Percentiles rank a stretch among this genome's conserved stretches.
Conservation (phyloP, 2,329 filamentous ascomycete genomes). For the Sporothrix phasma region DNA sequence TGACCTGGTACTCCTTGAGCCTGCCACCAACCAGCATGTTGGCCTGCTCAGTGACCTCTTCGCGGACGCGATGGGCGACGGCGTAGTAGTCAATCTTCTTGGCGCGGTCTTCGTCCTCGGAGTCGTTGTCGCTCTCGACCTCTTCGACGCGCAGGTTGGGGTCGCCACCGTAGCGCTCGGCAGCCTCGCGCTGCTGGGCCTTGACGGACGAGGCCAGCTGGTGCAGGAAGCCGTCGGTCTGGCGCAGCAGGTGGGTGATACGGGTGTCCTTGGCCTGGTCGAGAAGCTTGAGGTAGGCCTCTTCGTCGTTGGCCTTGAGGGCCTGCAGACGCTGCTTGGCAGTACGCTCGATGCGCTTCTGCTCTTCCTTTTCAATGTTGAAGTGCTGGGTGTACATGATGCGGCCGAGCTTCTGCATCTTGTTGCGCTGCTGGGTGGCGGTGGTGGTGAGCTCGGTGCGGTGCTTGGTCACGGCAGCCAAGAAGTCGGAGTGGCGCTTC, state of each 20-base stretch:
- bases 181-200: conserved; percentile 77
- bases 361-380: conserved; percentile 97
- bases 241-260: conserved; percentile 92
- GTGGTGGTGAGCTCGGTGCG: conserved; percentile 64
- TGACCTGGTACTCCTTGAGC: conserved; percentile 95
- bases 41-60: conserved; percentile 78
- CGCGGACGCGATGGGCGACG: conserved; percentile 90
- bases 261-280: conserved; percentile 98
- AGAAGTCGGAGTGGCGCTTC: conserved; percentile 91
- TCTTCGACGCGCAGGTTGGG: conserved; percentile 46
- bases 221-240: conserved; percentile 94
- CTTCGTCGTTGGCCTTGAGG: conserved; percentile 97
- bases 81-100: conserved; percentile 97
- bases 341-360: conserved; percentile 94
- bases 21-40: conserved; percentile 80
- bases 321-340: conserved; percentile 99
- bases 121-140: conserved; percentile 51
- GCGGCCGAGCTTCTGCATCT: conserved; percentile 76
- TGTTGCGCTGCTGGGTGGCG: conserved; percentile 57
- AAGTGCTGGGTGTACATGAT: conserved; percentile 85
- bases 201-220: conserved; percentile 93
- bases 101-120: conserved; percentile 58
- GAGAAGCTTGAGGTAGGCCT: conserved; percentile 94
- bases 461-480: conserved; percentile 77
- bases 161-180: conserved; percentile 69